phyloP scores from a whole-genome alignment of 2,329 filamentous ascomycete species.

The Neofusicoccum parvum region DNA sequence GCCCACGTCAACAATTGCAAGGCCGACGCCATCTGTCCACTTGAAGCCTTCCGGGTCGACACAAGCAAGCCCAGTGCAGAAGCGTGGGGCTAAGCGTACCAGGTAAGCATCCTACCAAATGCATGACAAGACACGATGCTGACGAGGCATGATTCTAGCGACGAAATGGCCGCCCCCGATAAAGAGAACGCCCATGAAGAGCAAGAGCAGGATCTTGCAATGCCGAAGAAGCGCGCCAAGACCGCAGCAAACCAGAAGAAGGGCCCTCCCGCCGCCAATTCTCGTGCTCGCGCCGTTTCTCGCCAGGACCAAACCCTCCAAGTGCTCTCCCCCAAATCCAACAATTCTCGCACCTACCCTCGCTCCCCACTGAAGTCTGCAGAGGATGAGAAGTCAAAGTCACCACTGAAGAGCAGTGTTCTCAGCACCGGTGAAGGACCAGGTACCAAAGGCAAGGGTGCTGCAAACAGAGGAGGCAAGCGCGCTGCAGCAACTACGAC shows the following conservation, averaged over 20 bases:
- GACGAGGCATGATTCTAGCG: not conserved
- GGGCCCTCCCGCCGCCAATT: slow-evolving; percentile 30
- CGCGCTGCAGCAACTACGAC: slow-evolving; percentile 38
- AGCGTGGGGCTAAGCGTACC: slow-evolving; percentile 16
- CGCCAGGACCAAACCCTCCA: slow-evolving; percentile 50
- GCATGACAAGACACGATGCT: not conserved
- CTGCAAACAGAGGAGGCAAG: slow-evolving; percentile 62
- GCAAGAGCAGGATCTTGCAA: slow-evolving; percentile 60
- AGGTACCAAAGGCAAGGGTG: slow-evolving; percentile 55
- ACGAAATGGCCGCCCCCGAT: slow-evolving; percentile 17
- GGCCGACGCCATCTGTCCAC: not conserved
- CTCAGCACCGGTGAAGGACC: slow-evolving; percentile 33
- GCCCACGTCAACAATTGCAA: slow-evolving; percentile 12
- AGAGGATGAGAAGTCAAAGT: slow-evolving; percentile 52
- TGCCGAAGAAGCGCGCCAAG: slow-evolving; percentile 67
- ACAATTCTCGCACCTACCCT: slow-evolving; percentile 71
- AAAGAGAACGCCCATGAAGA: slow-evolving; percentile 69
- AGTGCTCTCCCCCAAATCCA: slow-evolving; percentile 79
- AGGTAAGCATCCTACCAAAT: not conserved
- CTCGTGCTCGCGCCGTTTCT: slow-evolving; percentile 33
- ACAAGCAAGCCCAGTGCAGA: slow-evolving; percentile 17
- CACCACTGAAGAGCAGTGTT: slow-evolving; percentile 48
- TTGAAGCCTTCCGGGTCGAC: slow-evolving; percentile 8
- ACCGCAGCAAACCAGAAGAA: slow-evolving; percentile 25
- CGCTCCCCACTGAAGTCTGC: slow-evolving; percentile 54